phyloP scores from a whole-genome alignment of 2,329 filamentous ascomycete genomes.

The Pestalotiopsis fici region DNA sequence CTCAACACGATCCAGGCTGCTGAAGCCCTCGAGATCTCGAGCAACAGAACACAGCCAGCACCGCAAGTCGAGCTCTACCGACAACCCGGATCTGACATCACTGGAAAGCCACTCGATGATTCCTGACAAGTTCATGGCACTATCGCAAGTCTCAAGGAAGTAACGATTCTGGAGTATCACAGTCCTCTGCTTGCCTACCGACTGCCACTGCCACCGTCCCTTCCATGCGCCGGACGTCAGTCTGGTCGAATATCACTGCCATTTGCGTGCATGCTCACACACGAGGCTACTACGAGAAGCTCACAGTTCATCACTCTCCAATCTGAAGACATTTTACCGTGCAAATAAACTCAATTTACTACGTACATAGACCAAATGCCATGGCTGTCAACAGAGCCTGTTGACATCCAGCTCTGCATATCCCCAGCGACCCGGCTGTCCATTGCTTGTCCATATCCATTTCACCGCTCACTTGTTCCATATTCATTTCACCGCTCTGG shows the following conservation, averaged over 20 bases:
- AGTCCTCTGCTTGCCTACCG: neutral
- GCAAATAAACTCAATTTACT: neutral
- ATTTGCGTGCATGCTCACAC: neutral
- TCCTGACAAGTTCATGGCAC: neutral
- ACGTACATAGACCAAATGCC: neutral
- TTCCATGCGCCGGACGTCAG: neutral
- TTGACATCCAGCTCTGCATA: neutral
- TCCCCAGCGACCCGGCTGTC: neutral
- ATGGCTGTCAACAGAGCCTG: neutral
- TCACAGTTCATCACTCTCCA: neutral
- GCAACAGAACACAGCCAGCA: neutral
- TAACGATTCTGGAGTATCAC: neutral
- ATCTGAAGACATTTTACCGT: neutral
- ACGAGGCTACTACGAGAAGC: neutral
- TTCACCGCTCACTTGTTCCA: too few species aligned
- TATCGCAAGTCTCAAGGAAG: neutral
- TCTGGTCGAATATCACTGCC: neutral
- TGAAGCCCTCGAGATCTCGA: too few species aligned
- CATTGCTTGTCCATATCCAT: neutral
- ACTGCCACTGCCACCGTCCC: neutral
- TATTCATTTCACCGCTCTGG: too few species aligned
- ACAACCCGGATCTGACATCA: neutral
- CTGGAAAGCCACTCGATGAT: neutral
- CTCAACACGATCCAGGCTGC: too few species aligned
- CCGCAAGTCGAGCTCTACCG: neutral